Evolutionary conservation across 306 rosid species (phyloP).

Genomic region (Begonia loranthoides): DNA sequence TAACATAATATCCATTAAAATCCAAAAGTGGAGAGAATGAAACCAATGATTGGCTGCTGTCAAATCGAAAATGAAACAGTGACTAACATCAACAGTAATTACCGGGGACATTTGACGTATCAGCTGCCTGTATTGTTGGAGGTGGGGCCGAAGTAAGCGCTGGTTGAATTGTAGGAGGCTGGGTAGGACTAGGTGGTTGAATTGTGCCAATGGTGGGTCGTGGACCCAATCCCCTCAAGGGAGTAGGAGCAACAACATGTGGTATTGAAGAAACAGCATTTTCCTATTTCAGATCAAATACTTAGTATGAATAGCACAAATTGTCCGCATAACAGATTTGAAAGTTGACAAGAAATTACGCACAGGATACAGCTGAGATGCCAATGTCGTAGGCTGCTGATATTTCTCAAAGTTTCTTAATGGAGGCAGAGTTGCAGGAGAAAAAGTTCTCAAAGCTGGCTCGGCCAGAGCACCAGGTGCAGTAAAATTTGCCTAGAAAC

Average conservation of each 20-base stretch:
- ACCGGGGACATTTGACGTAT: conserved; percentile 91
- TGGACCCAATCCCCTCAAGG: conserved; percentile 48
- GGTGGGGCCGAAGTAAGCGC: conserved; percentile 49
- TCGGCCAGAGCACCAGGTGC: conserved; percentile 28
- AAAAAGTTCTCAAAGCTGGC: conserved; percentile 47
- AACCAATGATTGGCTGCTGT: no score
- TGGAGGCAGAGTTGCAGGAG: conserved; percentile 61
- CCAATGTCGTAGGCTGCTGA: conserved; percentile 68
- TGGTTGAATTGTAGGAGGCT: conserved; percentile 39
- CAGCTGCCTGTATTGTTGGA: conserved; percentile 81
- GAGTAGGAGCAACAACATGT: conserved; percentile 40
- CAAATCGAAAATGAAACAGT: no score
- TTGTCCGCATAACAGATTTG: conserved; percentile 5
- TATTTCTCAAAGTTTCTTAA: conserved; percentile 58
- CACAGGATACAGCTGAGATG: conserved; percentile 88
- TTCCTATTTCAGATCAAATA: conserved; percentile 55
- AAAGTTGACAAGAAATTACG: conserved; percentile 16
- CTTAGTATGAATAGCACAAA: no score
- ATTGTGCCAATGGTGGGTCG: conserved; percentile 46
- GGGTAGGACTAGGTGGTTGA: conserved; percentile 77
- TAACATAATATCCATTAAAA: no score
- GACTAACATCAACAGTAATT: conserved; percentile 1
- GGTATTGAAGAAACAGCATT: conserved; percentile 30
- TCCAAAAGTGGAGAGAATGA: no score
- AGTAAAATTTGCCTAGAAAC: conserved; percentile 35